A percentile compares a stretch with the other conserved stretches of the same genome.
Evolutionary conservation across 805 yeast genomes (phyloP).

Genomic region (Limtongozyma cylindracea): DNA sequence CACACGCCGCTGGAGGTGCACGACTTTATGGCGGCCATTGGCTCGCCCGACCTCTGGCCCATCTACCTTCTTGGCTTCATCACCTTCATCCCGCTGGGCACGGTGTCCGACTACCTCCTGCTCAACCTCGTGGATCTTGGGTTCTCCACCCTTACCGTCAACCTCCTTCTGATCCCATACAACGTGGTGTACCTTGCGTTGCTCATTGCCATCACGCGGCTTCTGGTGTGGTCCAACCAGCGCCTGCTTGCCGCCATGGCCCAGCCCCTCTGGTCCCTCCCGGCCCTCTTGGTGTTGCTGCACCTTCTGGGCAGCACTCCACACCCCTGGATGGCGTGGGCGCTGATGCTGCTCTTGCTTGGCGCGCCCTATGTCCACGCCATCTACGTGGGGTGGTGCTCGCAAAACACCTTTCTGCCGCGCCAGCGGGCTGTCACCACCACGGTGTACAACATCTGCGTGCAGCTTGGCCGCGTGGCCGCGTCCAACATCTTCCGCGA

Average conservation of each 20-base stretch:
- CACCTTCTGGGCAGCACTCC: slow-evolving; percentile 15
- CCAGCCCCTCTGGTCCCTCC: slow-evolving; percentile 6
- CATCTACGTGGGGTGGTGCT: slow-evolving; percentile 30
- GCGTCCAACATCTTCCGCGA: slow-evolving; percentile 28
- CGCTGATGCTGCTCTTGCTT: slow-evolving; percentile 10
- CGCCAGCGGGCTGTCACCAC: slow-evolving; percentile 40
- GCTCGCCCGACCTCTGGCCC: slow-evolving; percentile 33
- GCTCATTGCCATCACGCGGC: slow-evolving; percentile 10
- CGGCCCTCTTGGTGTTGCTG: slow-evolving; percentile 10
- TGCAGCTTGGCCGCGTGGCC: slow-evolving; percentile 29
- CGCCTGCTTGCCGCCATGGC: slow-evolving; percentile 5
- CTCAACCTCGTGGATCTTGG: slow-evolving; percentile 21
- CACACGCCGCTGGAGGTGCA: too few relatives aligned
- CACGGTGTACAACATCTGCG: slow-evolving; percentile 37
- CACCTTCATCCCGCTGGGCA: slow-evolving; percentile 4
- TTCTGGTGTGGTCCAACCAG: slow-evolving; percentile 10
- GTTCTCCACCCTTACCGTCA: slow-evolving; percentile 24
- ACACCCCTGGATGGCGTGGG: slow-evolving; percentile 16
- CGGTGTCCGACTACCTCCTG: slow-evolving; percentile 15
- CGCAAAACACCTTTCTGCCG: slow-evolving; percentile 35
- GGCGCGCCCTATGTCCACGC: slow-evolving; percentile 27
- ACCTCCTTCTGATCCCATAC: slow-evolving; percentile 25
- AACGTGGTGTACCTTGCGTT: slow-evolving; percentile 9
- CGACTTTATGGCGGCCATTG: too few relatives aligned
- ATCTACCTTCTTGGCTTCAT: slow-evolving; percentile 20